Base-by-base conservation (phyloP, 352 stramenopile genomes). In the Pythium oligandrum region DNA sequence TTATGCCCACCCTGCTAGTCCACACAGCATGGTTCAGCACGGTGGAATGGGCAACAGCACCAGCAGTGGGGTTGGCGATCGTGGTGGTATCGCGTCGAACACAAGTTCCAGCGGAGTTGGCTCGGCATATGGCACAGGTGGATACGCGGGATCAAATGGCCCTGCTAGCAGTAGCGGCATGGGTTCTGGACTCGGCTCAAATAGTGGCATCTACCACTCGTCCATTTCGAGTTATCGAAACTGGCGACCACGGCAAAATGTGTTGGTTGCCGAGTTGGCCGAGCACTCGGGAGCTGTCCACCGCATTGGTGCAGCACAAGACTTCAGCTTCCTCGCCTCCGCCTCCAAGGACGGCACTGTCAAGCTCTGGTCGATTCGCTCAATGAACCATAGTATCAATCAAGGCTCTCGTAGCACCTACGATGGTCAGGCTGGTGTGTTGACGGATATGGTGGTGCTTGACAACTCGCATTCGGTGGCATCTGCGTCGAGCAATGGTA, bases 391-490 rank as follows among this genome's bases (percentile, higher is more conserved):
- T 62, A 96, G 86, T 54, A 85, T 97, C 48, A 97, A 96, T 47
- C 78, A 97, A 59, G 80, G 93, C 57, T 98, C 93, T 32, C 85
- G 86, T 26, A 78, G 90, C 31, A 98, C 93, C 8, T 99, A 99
- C 64, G 83, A 92, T 34, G 88, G 84, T 6, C 94, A 98, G 57
- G 85, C 87, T 17, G 78, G 75, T 44, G 94, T 82, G 61, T 91
- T 96, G 31, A 93, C 86, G 3, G 97, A 99, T 71, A 88, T 98
- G 65, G 84, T 90, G 40, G 93, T 98, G 59, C 60, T 99, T 10
- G 96, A 99, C 48, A 98, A 98, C 57, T 96, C 78, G 46, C 95
- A 99, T 66, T 98, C 94, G 30, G 83, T 99, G 31, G 96, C 94
- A 26, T 96, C 86, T 2, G 83, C 82, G 3, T 95, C 78, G 2